Base-by-base conservation (phyloP, 1,284 basidiomycete genomes). In the Moesziomyces parantarcticus region DNA sequence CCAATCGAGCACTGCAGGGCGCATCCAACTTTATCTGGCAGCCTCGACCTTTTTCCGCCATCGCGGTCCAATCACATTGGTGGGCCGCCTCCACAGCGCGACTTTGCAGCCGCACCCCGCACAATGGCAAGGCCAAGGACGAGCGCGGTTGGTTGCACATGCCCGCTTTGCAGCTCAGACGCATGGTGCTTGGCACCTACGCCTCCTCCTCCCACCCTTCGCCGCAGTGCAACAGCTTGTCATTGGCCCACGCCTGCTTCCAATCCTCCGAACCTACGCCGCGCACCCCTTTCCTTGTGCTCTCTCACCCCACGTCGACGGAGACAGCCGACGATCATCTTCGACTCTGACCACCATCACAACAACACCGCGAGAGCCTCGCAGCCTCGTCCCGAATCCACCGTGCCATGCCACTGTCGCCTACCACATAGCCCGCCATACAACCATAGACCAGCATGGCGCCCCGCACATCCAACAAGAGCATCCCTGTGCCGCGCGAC, bases 401-500 rank as follows among this genome's bases (percentile, higher is more conserved):
- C 5, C 23, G 42, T 54, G 58, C 57, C 58, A 66, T 66, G 63
- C 52, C 42, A 29, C 39, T 49, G 36, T 3, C 20, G 14, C 21
- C 20, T n/a, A 10, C 41, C 18, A 41, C 20, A 6, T 20, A 32
- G 18, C 14, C 18, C 18, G 36, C 36, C 16, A 39, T 18, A 6
- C 36, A 39, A 39, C 14, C 36, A 39, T 39, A 8, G 18, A 16
- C 29, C 34, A 43, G 34, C 26, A 69, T 74, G 65, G 57, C 66
- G 11, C 13, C 58, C 13, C 58, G 66, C 26, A 51, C 66, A 13
- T 54, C 50, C 55, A 54, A 61, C 63, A 52, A 52, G 32, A 43
- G 59, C 46, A 67, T 66, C 16, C 61, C 63, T 32, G 68, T 67
- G 1, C 66, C 66, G 5, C 52, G 71, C 26, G 71, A 69, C 42